These are phyloP conservation scores for Musa beccarii DNA, from an alignment of 176 grass and related monocot genomes.

Conservation along the genomic window DNA sequence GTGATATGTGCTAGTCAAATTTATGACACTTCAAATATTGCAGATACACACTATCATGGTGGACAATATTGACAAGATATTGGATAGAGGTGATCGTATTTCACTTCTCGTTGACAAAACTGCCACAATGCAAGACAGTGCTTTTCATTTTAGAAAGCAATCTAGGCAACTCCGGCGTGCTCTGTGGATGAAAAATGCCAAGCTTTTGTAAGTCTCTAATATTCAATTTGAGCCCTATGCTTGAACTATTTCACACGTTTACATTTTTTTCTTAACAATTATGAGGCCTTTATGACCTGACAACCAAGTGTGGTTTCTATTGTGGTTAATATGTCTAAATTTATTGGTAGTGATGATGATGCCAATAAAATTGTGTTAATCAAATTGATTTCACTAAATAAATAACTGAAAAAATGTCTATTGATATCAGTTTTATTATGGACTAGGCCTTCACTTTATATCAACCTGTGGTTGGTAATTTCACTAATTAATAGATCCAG, in stretches of 20 bases:
- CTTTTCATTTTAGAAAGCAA: constrained; percentile 85
- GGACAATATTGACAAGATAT: constrained; percentile 89
- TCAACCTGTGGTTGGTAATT: no score
- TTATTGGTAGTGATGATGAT: no score
- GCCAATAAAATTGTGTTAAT: no score
- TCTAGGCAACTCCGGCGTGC: constrained; percentile 69
- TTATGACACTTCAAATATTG: constrained; percentile 1
- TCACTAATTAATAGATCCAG: no score
- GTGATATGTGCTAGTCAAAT: background rate
- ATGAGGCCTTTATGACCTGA: background rate
- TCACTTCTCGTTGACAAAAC: constrained; percentile 91
- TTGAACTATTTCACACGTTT: background rate
- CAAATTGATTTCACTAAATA: no score
- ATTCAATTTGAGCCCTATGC: background rate
- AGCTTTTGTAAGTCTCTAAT: constrained; percentile 61
- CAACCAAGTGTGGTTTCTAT: no score
- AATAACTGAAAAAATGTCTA: no score
- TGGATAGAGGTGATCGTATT: constrained; percentile 91
- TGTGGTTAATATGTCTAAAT: no score
- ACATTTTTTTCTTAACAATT: background rate
- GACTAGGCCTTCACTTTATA: no score
- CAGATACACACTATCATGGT: constrained; percentile 98
- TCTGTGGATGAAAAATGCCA: constrained; percentile 93
- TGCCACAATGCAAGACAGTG: constrained; percentile 84
- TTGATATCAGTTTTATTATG: no score